Conservation (phyloP, 169 alveolate species). For the Cryptosporidium felis region DNA sequence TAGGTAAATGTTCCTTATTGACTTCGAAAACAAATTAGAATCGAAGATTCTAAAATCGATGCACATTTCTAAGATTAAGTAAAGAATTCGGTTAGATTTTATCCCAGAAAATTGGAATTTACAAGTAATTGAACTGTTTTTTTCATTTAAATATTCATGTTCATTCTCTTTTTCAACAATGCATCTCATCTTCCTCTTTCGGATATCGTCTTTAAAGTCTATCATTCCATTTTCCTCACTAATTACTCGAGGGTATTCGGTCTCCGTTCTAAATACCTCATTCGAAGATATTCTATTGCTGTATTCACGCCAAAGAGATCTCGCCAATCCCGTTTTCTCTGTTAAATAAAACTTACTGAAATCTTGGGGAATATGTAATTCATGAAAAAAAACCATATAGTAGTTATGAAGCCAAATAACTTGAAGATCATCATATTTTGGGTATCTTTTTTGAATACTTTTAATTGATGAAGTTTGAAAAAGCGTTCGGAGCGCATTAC, state of each 20-base stretch:
- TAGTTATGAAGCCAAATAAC: constrained; percentile 65
- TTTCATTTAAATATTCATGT: neutral
- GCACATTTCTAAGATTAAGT: constrained; percentile 33
- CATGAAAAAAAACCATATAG: constrained; percentile 43
- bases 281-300: neutral
- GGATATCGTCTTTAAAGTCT: neutral
- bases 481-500: constrained; percentile 43
- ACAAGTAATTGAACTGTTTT: neutral
- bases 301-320: constrained; percentile 67
- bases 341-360: constrained; percentile 64
- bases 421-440: constrained; percentile 53
- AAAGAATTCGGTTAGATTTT: constrained; percentile 4
- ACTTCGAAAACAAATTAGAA: constrained; percentile 28
- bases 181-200: constrained; percentile 34
- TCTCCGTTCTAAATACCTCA: neutral
- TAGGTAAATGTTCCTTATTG: constrained; percentile 1
- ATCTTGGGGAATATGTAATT: constrained; percentile 65
- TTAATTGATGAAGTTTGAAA: constrained; percentile 62
- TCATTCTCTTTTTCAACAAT: constrained; percentile 3
- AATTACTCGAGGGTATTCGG: neutral
- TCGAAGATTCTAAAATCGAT: constrained; percentile 49
- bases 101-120: neutral
- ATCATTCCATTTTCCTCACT: neutral
- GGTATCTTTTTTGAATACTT: constrained; percentile 61
- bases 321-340: constrained; percentile 48